Conservation (phyloP, 2,329 filamentous ascomycete genomes). For the Fusarium sp. region DNA sequence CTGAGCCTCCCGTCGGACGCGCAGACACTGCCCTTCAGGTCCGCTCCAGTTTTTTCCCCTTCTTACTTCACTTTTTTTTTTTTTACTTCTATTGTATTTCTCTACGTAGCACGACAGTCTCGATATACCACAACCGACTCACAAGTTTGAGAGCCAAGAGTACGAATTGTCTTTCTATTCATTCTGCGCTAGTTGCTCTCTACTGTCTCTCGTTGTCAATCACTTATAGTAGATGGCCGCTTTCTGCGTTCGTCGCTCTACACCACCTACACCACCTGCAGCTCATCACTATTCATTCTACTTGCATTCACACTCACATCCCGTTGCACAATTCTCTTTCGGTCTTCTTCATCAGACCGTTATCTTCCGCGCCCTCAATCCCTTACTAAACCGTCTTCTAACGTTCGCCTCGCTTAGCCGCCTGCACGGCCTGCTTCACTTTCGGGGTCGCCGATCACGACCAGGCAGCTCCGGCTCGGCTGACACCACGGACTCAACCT, state of each 20-base stretch:
- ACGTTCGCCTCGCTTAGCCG: slow-evolving; percentile 32
- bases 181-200: slow-evolving; percentile 4
- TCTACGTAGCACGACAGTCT: slow-evolving; percentile 10
- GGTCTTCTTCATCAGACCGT: background rate
- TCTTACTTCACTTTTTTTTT: slow-evolving; percentile 9
- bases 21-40: slow-evolving; percentile 27
- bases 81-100: background rate
- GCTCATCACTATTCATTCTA: background rate
- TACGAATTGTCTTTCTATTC: slow-evolving; percentile 15
- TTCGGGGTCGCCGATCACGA: slow-evolving; percentile 38
- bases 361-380: background rate
- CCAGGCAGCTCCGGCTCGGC: slow-evolving; percentile 37
- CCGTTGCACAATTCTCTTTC: background rate
- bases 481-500: slow-evolving; percentile 33
- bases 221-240: slow-evolving; percentile 28
- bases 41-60: slow-evolving; percentile 30
- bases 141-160: slow-evolving; percentile 12
- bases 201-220: slow-evolving; percentile 8
- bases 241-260: slow-evolving; percentile 5
- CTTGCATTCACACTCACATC: background rate
- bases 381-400: slow-evolving; percentile 24
- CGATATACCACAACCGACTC: slow-evolving; percentile 3
- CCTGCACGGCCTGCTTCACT: slow-evolving; percentile 35
- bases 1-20: slow-evolving; percentile 30
- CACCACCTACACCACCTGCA: background rate